Conservation (phyloP, 257 asterid genomes). For the Echium plantagineum region DNA sequence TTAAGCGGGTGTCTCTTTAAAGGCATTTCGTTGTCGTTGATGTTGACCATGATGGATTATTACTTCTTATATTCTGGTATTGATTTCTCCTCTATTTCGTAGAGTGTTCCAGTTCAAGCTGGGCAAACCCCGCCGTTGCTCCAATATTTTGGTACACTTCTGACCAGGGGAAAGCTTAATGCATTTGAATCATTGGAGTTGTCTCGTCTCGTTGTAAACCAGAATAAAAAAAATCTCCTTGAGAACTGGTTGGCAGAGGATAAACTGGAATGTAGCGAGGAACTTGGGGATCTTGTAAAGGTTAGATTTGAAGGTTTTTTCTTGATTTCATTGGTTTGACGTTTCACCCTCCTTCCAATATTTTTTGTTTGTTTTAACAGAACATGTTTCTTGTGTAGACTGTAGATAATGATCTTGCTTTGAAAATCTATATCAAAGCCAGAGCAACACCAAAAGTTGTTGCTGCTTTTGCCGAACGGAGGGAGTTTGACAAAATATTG, state of each 20-base stretch:
- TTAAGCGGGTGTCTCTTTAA: too few relatives aligned
- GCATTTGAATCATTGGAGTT: constrained; percentile 94
- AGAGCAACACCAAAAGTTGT: constrained; percentile 99
- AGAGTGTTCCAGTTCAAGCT: constrained; percentile 99
- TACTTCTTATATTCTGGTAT: not conserved
- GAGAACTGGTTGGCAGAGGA: constrained; percentile 99
- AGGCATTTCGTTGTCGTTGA: too few relatives aligned
- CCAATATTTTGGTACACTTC: constrained; percentile 92
- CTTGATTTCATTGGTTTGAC: constrained; percentile 1
- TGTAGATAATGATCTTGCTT: constrained; percentile 96
- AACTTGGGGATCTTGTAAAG: constrained; percentile 99
- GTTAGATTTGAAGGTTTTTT: constrained; percentile 23
- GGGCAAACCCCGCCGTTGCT: constrained; percentile 98
- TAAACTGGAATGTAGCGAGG: constrained; percentile 97
- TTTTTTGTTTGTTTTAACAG: constrained; percentile 6
- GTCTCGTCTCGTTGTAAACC: constrained; percentile 97
- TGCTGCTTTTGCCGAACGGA: constrained; percentile 99
- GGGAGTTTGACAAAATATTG: constrained; percentile 97
- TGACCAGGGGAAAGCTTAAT: constrained; percentile 90
- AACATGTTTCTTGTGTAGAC: constrained; percentile 40
- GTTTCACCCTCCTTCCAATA: constrained; percentile 1
- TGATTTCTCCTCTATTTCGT: constrained; percentile 12
- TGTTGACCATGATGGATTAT: not conserved
- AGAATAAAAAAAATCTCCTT: constrained; percentile 86
- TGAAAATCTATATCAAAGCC: constrained; percentile 94